Conservation (phyloP, 805 yeast species). For the Candida palmyrensis region DNA sequence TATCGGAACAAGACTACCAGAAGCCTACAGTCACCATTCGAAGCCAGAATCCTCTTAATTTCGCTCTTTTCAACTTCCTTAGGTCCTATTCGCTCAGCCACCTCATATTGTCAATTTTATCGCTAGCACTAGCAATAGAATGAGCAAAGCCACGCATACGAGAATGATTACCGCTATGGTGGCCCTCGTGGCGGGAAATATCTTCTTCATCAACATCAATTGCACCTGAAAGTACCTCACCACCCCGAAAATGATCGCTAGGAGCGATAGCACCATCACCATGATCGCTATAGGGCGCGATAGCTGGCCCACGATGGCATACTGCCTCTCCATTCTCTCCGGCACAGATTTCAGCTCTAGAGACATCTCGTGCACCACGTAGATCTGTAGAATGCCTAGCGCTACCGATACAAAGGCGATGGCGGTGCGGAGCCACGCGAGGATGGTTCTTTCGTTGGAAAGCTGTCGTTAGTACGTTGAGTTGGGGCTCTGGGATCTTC, state of each 20-base stretch:
- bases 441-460: constrained; percentile 30
- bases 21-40: too few species aligned
- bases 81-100: too few species aligned
- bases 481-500: neutral
- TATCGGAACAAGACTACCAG: too few species aligned
- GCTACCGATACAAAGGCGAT: constrained; percentile 18
- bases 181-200: constrained; percentile 21
- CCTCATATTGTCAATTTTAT: constrained; percentile 5
- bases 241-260: constrained; percentile 16
- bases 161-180: constrained; percentile 13
- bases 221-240: constrained; percentile 23
- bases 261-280: constrained; percentile 12
- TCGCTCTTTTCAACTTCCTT: too few species aligned
- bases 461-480: constrained; percentile 18
- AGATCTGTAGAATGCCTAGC: constrained; percentile 19
- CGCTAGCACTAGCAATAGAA: constrained; percentile 16
- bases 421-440: constrained; percentile 25
- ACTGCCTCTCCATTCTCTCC: neutral
- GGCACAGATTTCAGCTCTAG: constrained; percentile 1
- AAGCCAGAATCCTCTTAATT: too few species aligned
- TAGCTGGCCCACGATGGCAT: constrained; percentile 7
- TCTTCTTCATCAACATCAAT: constrained; percentile 12
- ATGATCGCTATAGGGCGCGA: constrained; percentile 15
- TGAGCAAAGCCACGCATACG: constrained; percentile 13
- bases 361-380: constrained; percentile 12